Evolutionary conservation across 2,329 filamentous ascomycete genomes (phyloP).

Genomic region (Teratosphaeria viscida): DNA sequence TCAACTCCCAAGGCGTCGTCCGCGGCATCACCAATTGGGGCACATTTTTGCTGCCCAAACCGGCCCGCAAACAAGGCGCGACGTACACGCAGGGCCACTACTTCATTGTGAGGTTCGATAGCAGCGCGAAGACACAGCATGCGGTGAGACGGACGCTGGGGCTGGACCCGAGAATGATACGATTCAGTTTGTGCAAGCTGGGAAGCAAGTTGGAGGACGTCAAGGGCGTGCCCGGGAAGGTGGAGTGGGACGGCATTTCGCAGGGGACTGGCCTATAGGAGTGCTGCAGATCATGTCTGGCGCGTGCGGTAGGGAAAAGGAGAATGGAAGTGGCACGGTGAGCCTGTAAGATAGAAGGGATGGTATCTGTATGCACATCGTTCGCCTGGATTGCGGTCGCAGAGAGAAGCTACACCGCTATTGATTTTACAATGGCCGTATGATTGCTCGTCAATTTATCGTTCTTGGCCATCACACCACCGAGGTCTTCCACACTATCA

Average conservation of each 20-base stretch:
- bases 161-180: conserved; percentile 83
- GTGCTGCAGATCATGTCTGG: background rate
- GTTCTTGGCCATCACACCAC: background rate
- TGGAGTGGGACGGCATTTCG: conserved; percentile 34
- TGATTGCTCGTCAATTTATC: background rate
- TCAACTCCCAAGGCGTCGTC: conserved; percentile 76
- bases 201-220: conserved; percentile 56
- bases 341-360: background rate
- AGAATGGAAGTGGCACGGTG: background rate
- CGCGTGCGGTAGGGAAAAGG: background rate
- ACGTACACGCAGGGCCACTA: conserved; percentile 82
- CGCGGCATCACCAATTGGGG: conserved; percentile 95
- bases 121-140: conserved; percentile 61
- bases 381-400: background rate
- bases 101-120: conserved; percentile 95
- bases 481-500: background rate
- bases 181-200: conserved; percentile 77
- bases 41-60: conserved; percentile 72
- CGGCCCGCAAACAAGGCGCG: conserved; percentile 69
- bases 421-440: background rate
- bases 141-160: conserved; percentile 64
- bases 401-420: background rate
- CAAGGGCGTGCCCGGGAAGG: conserved; percentile 45
- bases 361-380: background rate
- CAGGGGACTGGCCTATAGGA: background rate